These are phyloP conservation scores for Polyporus tsugae DNA, from an alignment of 1,284 basidiomycete species.

Conservation along the genomic window DNA sequence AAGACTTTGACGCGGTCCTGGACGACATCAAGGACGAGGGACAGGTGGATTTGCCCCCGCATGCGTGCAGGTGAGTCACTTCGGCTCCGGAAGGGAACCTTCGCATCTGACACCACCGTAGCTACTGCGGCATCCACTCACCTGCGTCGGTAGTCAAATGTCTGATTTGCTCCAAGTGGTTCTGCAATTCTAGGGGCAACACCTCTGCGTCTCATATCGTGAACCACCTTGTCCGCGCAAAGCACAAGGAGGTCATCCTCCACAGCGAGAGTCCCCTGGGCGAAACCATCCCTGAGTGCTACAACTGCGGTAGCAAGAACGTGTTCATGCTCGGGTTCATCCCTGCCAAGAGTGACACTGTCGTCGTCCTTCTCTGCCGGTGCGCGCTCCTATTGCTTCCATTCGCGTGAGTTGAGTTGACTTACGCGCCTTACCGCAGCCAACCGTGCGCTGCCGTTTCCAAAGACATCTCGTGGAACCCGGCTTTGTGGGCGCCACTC, in stretches of 20 bases:
- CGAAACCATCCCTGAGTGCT: conserved; percentile 98
- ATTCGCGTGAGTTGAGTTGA: background rate
- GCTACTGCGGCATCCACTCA: conserved; percentile 99
- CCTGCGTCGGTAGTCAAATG: conserved; percentile 98
- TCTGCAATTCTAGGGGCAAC: conserved; percentile 99
- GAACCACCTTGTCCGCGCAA: conserved; percentile 97
- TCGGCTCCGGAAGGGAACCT: conserved; percentile 14
- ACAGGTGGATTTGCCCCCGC: conserved; percentile 84
- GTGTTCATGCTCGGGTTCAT: conserved; percentile 99
- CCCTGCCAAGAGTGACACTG: conserved; percentile 98
- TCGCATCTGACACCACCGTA: conserved; percentile 43
- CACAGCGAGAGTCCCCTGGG: conserved; percentile 96
- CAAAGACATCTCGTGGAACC: conserved; percentile 99
- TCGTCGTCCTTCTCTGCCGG: conserved; percentile 98
- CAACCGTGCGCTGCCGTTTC: conserved; percentile 98
- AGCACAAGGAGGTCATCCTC: conserved; percentile 98
- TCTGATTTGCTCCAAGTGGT: conserved; percentile 96
- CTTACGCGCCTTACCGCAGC: conserved; percentile 48
- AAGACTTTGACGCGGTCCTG: conserved; percentile 86
- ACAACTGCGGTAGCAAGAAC: conserved; percentile 99
- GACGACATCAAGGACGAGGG: conserved; percentile 90
- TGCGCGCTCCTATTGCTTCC: conserved; percentile 47
- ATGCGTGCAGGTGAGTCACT: conserved; percentile 89
- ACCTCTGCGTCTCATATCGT: conserved; percentile 99
- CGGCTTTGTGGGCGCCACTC: conserved; percentile 96